Evolutionary conservation across 768 basidiomycete genomes (phyloP).

Genomic region (Sarcodon sp.): DNA sequence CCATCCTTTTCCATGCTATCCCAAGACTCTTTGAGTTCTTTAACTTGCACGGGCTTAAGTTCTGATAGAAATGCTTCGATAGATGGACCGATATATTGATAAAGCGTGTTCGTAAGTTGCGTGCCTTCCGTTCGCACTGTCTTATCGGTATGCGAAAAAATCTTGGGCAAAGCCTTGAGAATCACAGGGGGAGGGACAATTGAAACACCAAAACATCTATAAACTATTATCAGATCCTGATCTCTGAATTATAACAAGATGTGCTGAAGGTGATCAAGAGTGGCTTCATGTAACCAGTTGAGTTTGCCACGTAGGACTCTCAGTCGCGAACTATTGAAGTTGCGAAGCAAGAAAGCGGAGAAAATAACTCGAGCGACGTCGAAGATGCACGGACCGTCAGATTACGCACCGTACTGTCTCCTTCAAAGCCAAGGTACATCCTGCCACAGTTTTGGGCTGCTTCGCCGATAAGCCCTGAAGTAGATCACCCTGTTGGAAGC

Average conservation of each 20-base stretch:
- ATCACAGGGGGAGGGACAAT: constrained; percentile 64
- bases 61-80: constrained; percentile 81
- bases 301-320: too few relatives aligned
- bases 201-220: constrained; percentile 70
- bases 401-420: constrained; percentile 69
- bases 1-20: constrained; percentile 75
- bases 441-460: constrained; percentile 88
- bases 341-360: too few relatives aligned
- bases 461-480: constrained; percentile 82
- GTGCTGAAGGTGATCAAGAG: background rate
- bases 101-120: constrained; percentile 58
- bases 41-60: constrained; percentile 93
- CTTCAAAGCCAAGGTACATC: constrained; percentile 61
- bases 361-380: background rate
- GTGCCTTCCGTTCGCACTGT: constrained; percentile 89
- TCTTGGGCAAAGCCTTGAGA: constrained; percentile 82
- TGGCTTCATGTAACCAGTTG: too few relatives aligned
- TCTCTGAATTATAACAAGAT: background rate
- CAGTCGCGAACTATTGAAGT: too few relatives aligned
- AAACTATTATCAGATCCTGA: background rate
- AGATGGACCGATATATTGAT: constrained; percentile 71
- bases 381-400: background rate
- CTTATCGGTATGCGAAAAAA: constrained; percentile 93
- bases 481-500: constrained; percentile 36
- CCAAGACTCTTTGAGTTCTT: constrained; percentile 89